A percentile compares a stretch with the other conserved stretches of the same genome.
phyloP scores from a whole-genome alignment of 352 stramenopile species.

The Pythium rhizo-oryzae region DNA sequence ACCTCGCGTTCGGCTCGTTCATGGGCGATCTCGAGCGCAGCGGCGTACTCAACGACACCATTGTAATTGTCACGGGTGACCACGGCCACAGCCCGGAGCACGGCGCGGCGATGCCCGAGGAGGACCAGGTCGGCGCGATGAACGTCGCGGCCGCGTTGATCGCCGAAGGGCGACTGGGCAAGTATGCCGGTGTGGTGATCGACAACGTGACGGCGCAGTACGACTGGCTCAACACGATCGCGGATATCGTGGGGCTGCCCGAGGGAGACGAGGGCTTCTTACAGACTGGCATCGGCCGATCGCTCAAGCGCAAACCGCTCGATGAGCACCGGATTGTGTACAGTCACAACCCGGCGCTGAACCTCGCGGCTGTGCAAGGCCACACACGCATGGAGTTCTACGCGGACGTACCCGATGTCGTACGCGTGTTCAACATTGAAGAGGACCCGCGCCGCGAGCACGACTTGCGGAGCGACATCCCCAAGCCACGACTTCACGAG shows the following conservation, averaged over 20 bases:
- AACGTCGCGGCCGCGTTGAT: constrained; percentile 57
- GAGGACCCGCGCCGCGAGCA: constrained; percentile 43
- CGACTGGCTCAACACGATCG: constrained; percentile 69
- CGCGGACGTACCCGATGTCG: constrained; percentile 45
- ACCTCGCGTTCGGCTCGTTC: constrained; percentile 60
- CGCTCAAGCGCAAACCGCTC: constrained; percentile 48
- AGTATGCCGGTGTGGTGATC: constrained; percentile 40
- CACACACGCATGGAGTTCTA: constrained; percentile 62
- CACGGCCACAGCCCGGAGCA: constrained; percentile 61
- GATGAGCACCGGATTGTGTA: constrained; percentile 45
- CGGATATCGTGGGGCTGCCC: constrained; percentile 64
- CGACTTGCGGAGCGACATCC: constrained; percentile 49
- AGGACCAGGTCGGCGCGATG: constrained; percentile 50
- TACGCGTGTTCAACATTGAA: constrained; percentile 53
- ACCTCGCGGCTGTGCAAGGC: constrained; percentile 55
- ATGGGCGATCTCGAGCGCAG: constrained; percentile 55
- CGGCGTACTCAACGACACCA: constrained; percentile 65
- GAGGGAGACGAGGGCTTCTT: constrained; percentile 39
- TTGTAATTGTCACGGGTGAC: constrained; percentile 66
- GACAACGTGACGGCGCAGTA: constrained; percentile 50
- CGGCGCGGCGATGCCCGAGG: constrained; percentile 47
- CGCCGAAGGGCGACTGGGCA: constrained; percentile 49
- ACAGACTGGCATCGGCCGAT: constrained; percentile 59
- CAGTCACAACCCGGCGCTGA: constrained; percentile 59
- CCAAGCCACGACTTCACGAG: constrained; percentile 30